Evolutionary conservation across 345 rosid genomes (phyloP).

Genomic region (Chamaenerion angustifolium): DNA sequence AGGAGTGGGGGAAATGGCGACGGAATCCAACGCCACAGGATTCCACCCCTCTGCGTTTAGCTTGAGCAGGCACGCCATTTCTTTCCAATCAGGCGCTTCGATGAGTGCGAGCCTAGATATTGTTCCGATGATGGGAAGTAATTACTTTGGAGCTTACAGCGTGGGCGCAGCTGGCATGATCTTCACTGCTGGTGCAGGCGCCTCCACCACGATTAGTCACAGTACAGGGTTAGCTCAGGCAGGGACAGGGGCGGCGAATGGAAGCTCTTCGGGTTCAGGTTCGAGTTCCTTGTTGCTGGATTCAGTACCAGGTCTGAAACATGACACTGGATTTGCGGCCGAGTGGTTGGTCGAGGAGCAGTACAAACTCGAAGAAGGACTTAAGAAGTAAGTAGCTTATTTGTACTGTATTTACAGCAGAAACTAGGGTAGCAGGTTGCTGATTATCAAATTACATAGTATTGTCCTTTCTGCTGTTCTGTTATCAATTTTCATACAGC

Average conservation of each 20-base stretch:
- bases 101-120: constrained; percentile 31
- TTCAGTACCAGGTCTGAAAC: constrained; percentile 40
- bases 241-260: constrained; percentile 21
- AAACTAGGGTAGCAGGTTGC: too few relatives aligned
- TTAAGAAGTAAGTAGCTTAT: constrained; percentile 9
- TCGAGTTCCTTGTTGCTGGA: constrained; percentile 28
- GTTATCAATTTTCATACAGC: too few relatives aligned
- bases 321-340: constrained; percentile 47
- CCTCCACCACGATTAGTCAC: constrained; percentile 21
- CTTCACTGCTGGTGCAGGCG: constrained; percentile 20
- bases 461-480: too few relatives aligned
- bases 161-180: constrained; percentile 11
- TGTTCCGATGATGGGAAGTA: constrained; percentile 24
- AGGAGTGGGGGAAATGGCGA: constrained; percentile 31
- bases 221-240: constrained; percentile 9
- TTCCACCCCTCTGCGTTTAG: constrained; percentile 18
- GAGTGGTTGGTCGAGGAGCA: constrained; percentile 88
- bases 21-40: constrained; percentile 45
- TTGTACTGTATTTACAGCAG: too few relatives aligned
- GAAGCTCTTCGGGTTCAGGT: constrained; percentile 3
- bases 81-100: constrained; percentile 32
- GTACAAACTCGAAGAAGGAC: constrained; percentile 53
- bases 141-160: constrained; percentile 27
- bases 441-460: too few relatives aligned
- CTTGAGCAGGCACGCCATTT: constrained; percentile 33